Percentiles rank a stretch among this genome's conserved stretches.
These are phyloP conservation scores for Paracoccidioides brasiliensis DNA, from an alignment of 2,329 filamentous ascomycete genomes.

Conservation along the genomic window DNA sequence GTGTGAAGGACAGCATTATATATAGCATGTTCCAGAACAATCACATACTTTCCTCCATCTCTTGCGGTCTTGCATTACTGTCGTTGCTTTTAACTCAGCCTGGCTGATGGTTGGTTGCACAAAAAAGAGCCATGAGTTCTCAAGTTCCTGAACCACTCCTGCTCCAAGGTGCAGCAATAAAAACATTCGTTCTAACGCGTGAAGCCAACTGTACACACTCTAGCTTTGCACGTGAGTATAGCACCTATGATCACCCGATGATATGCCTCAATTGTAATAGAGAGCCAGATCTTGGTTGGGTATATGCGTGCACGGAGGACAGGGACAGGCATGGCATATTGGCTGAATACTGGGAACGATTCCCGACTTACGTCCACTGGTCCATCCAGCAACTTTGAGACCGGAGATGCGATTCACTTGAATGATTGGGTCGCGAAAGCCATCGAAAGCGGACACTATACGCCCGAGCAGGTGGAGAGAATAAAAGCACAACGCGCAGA, in stretches of 20 bases:
- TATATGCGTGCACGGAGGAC: slow-evolving; percentile 62
- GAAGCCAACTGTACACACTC: slow-evolving; percentile 49
- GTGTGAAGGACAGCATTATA: too few species aligned
- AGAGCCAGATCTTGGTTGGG: slow-evolving; percentile 50
- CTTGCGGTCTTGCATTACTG: too few species aligned
- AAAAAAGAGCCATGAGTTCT: background rate
- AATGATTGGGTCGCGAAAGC: slow-evolving; percentile 30
- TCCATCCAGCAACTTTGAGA: slow-evolving; percentile 5
- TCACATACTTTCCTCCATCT: background rate
- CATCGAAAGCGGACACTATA: slow-evolving; percentile 32
- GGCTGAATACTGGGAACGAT: slow-evolving; percentile 18
- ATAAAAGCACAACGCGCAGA: slow-evolving; percentile 30
- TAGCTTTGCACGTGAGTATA: slow-evolving; percentile 51
- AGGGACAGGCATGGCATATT: slow-evolving; percentile 32
- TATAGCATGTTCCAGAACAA: too few species aligned
- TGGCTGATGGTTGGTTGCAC: background rate
- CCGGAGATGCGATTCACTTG: slow-evolving; percentile 15
- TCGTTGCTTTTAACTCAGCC: background rate
- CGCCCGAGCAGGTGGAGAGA: slow-evolving; percentile 27
- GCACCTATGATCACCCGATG: slow-evolving; percentile 29
- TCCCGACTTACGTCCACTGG: background rate
- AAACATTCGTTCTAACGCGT: slow-evolving; percentile 1
- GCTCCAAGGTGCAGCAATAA: background rate
- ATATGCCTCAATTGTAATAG: slow-evolving; percentile 47
- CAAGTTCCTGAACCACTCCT: background rate